A percentile compares a stretch with the other conserved stretches of the same genome.
Conservation (phyloP, 495 filamentous ascomycete genomes). For the Lophiotrema nucula region DNA sequence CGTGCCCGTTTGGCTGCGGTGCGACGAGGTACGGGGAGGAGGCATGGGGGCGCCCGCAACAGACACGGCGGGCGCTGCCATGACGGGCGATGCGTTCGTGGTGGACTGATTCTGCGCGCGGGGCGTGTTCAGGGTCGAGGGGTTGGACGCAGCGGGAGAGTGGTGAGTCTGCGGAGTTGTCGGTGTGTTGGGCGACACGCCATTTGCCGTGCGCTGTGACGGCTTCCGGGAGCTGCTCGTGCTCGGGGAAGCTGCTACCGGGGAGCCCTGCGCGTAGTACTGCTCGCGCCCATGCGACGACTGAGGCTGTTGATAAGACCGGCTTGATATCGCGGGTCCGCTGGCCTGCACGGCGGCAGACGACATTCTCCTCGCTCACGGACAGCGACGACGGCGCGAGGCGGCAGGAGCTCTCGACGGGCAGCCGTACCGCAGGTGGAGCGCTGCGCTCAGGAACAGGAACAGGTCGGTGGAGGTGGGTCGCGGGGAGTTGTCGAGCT, state of each 20-base stretch:
- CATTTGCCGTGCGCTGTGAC: conserved; percentile 56
- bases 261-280: conserved; percentile 44
- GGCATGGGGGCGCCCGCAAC: conserved; percentile 48
- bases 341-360: conserved; percentile 44
- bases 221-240: conserved; percentile 45
- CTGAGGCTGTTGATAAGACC: conserved; percentile 35
- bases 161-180: conserved; percentile 45
- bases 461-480: too few species aligned
- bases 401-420: background rate
- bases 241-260: conserved; percentile 44
- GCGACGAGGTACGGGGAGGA: conserved; percentile 65
- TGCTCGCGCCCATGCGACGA: conserved; percentile 35
- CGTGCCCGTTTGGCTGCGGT: conserved; percentile 33
- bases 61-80: conserved; percentile 43
- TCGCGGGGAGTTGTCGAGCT: background rate
- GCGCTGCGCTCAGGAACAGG: background rate
- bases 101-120: conserved; percentile 44
- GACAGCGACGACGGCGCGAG: background rate
- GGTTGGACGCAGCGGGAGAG: conserved; percentile 33
- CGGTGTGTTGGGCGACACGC: conserved; percentile 44
- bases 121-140: conserved; percentile 48
- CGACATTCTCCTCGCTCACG: conserved; percentile 19
- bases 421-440: background rate
- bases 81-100: conserved; percentile 45
- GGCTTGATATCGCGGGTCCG: too few species aligned